A percentile compares a stretch with the other conserved stretches of the same genome.
Conservation (phyloP, 2,329 filamentous ascomycete species). For the Arthrobotrys megalospora region DNA sequence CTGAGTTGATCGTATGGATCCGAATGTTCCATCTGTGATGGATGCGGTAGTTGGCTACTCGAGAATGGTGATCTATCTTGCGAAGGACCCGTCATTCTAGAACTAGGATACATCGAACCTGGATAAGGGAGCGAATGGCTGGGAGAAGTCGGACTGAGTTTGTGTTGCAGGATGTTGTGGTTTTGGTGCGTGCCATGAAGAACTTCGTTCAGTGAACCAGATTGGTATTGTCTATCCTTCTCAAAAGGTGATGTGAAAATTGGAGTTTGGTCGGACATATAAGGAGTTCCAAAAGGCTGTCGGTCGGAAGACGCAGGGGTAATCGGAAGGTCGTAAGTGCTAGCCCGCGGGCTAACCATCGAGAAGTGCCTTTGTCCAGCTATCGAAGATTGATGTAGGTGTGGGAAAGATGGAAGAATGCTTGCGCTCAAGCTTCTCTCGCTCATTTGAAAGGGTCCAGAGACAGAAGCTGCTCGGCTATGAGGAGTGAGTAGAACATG, state of each 20-base stretch:
- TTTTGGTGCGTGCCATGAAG: slow-evolving; percentile 58
- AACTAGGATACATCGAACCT: slow-evolving; percentile 60
- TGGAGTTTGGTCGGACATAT: slow-evolving; percentile 49
- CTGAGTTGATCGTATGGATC: slow-evolving; percentile 65
- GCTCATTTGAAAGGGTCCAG: slow-evolving; percentile 46
- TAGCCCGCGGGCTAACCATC: slow-evolving; percentile 55
- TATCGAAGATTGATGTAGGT: slow-evolving; percentile 52
- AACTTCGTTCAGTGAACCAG: slow-evolving; percentile 53
- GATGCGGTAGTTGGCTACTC: slow-evolving; percentile 55
- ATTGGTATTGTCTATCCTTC: slow-evolving; percentile 58
- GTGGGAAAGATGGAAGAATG: slow-evolving; percentile 56
- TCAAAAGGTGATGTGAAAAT: slow-evolving; percentile 59
- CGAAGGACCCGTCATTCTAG: slow-evolving; percentile 47
- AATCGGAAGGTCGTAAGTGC: slow-evolving; percentile 52
- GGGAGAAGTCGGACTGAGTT: slow-evolving; percentile 60
- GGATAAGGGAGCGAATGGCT: slow-evolving; percentile 61
- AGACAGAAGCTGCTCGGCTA: slow-evolving; percentile 53
- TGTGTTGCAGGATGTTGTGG: slow-evolving; percentile 60
- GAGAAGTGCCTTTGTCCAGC: slow-evolving; percentile 54
- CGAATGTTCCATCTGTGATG: slow-evolving; percentile 62
- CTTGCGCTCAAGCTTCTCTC: slow-evolving; percentile 56
- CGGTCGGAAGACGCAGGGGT: slow-evolving; percentile 61
- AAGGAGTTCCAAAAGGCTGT: slow-evolving; percentile 47
- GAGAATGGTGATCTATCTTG: slow-evolving; percentile 64
- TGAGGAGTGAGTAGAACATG: slow-evolving; percentile 56